These are phyloP conservation scores for Pseudomassariella vexata DNA, from an alignment of 2,329 filamentous ascomycete species.

Conservation along the genomic window DNA sequence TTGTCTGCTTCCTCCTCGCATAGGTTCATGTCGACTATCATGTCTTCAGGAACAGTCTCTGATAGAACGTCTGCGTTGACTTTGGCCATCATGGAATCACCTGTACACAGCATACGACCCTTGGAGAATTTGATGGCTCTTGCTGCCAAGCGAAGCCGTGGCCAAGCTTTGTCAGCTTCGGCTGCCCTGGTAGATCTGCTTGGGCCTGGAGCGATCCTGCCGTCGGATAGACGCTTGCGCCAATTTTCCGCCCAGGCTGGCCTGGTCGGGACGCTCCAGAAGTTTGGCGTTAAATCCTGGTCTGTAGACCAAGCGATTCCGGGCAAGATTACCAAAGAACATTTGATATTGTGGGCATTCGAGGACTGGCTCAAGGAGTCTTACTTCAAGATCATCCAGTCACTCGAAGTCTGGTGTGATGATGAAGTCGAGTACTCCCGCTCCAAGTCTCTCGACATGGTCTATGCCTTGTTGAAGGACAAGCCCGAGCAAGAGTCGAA, in stretches of 20 bases:
- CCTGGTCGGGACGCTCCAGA: slow-evolving; percentile 65
- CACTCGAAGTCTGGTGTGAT: slow-evolving; percentile 86
- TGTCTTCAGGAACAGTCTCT: slow-evolving; percentile 90
- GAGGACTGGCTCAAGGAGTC: slow-evolving; percentile 93
- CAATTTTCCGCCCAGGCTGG: slow-evolving; percentile 76
- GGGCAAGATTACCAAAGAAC: slow-evolving; percentile 63
- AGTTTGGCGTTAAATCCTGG: slow-evolving; percentile 55
- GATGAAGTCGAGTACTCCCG: slow-evolving; percentile 95
- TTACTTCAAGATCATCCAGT: slow-evolving; percentile 89
- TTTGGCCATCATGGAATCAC: slow-evolving; percentile 90
- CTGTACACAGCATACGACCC: slow-evolving; percentile 84
- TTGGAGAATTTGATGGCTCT: slow-evolving; percentile 78
- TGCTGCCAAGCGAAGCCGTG: slow-evolving; percentile 89
- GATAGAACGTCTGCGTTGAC: slow-evolving; percentile 96
- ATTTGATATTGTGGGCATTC: slow-evolving; percentile 83
- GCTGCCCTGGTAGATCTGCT: slow-evolving; percentile 91
- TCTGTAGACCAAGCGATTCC: slow-evolving; percentile 64
- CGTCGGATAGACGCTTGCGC: slow-evolving; percentile 73
- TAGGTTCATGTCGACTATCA: slow-evolving; percentile 95
- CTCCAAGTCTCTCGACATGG: slow-evolving; percentile 79
- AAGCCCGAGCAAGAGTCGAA: slow-evolving; percentile 98
- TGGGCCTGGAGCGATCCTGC: slow-evolving; percentile 80
- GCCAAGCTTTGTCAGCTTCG: slow-evolving; percentile 87
- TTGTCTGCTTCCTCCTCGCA: slow-evolving; percentile 78
- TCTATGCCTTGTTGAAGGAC: slow-evolving; percentile 86